A percentile compares a stretch with the other conserved stretches of the same genome.
These are phyloP conservation scores for Phaeosphaeriaceae sp. DNA, from an alignment of 2,329 filamentous ascomycete species.

Conservation along the genomic window DNA sequence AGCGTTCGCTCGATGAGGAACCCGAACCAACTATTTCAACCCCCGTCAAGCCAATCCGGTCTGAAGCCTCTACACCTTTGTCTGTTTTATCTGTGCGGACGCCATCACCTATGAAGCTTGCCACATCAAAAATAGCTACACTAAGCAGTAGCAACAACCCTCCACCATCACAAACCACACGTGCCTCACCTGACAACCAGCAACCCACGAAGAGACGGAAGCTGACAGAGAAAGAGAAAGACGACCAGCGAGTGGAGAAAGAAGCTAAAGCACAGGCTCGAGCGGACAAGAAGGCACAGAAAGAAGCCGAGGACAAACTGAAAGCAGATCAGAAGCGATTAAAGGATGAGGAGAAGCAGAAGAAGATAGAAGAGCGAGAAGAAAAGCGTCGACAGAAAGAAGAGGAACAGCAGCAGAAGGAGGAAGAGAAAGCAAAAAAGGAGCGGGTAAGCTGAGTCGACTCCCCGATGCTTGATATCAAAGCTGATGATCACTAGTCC, in stretches of 20 bases:
- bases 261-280: conserved; percentile 47
- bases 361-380: conserved; percentile 45
- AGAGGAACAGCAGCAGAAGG: conserved; percentile 56
- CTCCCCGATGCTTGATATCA: background rate
- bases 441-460: conserved; percentile 45
- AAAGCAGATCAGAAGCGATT: conserved; percentile 47
- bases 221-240: conserved; percentile 52
- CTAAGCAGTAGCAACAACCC: conserved; percentile 21
- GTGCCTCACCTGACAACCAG: conserved; percentile 18
- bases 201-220: conserved; percentile 52
- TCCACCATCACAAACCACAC: conserved; percentile 8
- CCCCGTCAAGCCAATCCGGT: conserved; percentile 33
- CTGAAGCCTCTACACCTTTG: conserved; percentile 39
- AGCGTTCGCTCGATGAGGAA: conserved; percentile 44
- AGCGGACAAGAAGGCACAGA: conserved; percentile 44
- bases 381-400: conserved; percentile 52
- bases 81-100: conserved; percentile 42
- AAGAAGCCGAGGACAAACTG: conserved; percentile 42
- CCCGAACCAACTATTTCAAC: conserved; percentile 31
- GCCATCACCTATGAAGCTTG: conserved; percentile 35
- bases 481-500: conserved; percentile 28
- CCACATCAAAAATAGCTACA: conserved; percentile 14
- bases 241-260: conserved; percentile 46
- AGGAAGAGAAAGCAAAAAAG: conserved; percentile 47
- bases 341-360: conserved; percentile 45